A percentile compares a stretch with the other conserved stretches of the same genome.
These are phyloP conservation scores for Paraconiothyrium sp. DNA, from an alignment of 2,329 filamentous ascomycete species.

Conservation along the genomic window DNA sequence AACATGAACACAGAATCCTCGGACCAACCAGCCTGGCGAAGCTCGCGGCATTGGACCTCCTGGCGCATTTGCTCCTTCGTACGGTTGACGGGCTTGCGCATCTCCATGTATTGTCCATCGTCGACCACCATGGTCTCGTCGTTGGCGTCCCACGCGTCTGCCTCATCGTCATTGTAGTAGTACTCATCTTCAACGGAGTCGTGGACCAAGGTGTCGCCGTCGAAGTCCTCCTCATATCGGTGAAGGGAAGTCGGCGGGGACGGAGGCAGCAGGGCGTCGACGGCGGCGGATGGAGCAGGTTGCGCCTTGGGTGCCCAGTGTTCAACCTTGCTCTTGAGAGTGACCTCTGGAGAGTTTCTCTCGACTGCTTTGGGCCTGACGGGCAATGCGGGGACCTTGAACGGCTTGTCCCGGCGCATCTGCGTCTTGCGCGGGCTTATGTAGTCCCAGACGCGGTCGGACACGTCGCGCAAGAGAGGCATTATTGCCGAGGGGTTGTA, in stretches of 20 bases:
- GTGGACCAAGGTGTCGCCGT: constrained; percentile 44
- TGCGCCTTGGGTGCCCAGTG: constrained; percentile 38
- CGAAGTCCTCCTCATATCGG: constrained; percentile 39
- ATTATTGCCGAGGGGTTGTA: constrained; percentile 26
- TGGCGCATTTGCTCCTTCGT: constrained; percentile 36
- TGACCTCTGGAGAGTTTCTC: constrained; percentile 34
- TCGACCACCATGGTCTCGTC: constrained; percentile 48
- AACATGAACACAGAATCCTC: constrained; percentile 63
- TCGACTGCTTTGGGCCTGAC: constrained; percentile 13
- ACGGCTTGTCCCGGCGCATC: constrained; percentile 47
- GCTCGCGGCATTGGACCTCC: constrained; percentile 37
- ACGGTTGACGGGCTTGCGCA: constrained; percentile 34
- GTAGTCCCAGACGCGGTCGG: constrained; percentile 53
- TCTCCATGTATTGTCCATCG: constrained; percentile 39
- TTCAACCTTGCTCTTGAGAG: constrained; percentile 39
- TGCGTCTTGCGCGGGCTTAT: constrained; percentile 54
- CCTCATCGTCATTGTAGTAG: constrained; percentile 20
- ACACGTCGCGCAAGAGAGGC: constrained; percentile 45
- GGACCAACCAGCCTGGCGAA: constrained; percentile 59
- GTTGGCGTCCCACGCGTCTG: constrained; percentile 45
- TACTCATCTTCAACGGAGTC: constrained; percentile 19
- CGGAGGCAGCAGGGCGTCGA: constrained; percentile 39
- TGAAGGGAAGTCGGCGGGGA: constrained; percentile 41
- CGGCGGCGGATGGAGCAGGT: constrained; percentile 28
- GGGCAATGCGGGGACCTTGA: constrained; percentile 46